Base-by-base conservation (phyloP, 176 grass and related monocot species). In the Aegilops bicornis region DNA sequence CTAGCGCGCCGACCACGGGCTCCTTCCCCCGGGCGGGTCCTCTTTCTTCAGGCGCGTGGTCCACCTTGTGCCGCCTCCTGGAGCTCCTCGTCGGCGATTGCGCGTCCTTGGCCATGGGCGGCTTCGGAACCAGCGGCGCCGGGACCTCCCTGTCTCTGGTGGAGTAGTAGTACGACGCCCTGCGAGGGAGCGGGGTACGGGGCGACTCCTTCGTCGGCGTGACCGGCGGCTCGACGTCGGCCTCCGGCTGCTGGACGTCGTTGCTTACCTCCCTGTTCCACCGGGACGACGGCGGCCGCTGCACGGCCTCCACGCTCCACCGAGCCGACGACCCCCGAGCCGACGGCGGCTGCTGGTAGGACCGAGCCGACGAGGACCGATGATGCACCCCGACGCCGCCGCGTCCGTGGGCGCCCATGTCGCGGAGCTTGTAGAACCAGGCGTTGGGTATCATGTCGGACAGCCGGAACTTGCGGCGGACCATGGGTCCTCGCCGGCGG, bases 391-490 rank as follows among this genome's bases (percentile, higher is more conserved):
- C 40, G 3, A 8, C 71, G 43, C 73, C 73, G 72, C 47, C 17
- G 61, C 77, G 60, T 3, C n/a, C 13, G 13, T 10, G 56, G 35
- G 76, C 62, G 59, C 91, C 65, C 93, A 94, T 94, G 82, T 94
- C 96, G 33, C 88, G 92, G 81, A 96, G 86, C 91, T 94, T 98
- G 84, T 96, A 92, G 84, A 98, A 96, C 96, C 96, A 98, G 65
- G 88, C 87, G 85, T 96, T 94, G 72, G 96, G 96, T 19, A 98
- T 83, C 93, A 98, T 96, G 86, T 96, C 90, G 77, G 90, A 93
- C 14, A 98, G 58, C 66, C 82, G 87, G 86, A 96, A 98, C 82
- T 79, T 96, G 58, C 90, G 90, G 16, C 82, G 89, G 12, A 76
- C 96, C 96, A 98, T 98, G 89, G 48, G 67, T 30, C 69, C 37